A percentile compares a stretch with the other conserved stretches of the same genome.
Conservation (phyloP, 768 basidiomycete species). For the Mycena venus region DNA sequence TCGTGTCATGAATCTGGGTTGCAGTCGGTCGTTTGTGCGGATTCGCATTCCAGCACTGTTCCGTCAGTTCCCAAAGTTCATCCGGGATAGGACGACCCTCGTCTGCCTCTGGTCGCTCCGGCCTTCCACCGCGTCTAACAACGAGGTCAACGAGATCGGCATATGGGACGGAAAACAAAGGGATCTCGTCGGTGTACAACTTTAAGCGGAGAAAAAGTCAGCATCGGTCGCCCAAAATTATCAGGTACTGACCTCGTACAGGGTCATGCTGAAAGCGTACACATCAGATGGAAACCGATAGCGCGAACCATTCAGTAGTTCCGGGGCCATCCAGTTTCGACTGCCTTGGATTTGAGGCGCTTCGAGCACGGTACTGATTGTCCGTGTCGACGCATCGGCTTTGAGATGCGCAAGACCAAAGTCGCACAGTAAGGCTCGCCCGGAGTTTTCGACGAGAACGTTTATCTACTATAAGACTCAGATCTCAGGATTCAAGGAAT, state of each 20-base stretch:
- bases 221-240: neutral
- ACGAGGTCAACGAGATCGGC: constrained; percentile 21
- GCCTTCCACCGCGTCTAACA: neutral
- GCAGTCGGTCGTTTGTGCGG: constrained; percentile 12
- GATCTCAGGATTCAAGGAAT: neutral
- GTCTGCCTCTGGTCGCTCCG: neutral
- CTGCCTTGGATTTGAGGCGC: neutral
- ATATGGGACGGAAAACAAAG: constrained; percentile 24
- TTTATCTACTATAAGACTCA: neutral
- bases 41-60: constrained; percentile 17
- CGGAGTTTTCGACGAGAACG: neutral
- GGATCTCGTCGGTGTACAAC: constrained; percentile 20
- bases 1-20: too few species aligned
- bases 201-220: neutral
- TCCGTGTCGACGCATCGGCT: too few species aligned
- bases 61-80: constrained; percentile 14
- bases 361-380: neutral
- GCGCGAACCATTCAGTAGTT: neutral
- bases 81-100: constrained; percentile 1
- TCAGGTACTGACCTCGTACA: neutral
- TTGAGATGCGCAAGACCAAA: neutral
- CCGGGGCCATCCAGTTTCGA: neutral
- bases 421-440: neutral
- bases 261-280: neutral
- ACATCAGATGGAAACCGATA: neutral